Base-by-base conservation (phyloP, 495 filamentous ascomycete genomes). In the Trichoderma reesei region DNA sequence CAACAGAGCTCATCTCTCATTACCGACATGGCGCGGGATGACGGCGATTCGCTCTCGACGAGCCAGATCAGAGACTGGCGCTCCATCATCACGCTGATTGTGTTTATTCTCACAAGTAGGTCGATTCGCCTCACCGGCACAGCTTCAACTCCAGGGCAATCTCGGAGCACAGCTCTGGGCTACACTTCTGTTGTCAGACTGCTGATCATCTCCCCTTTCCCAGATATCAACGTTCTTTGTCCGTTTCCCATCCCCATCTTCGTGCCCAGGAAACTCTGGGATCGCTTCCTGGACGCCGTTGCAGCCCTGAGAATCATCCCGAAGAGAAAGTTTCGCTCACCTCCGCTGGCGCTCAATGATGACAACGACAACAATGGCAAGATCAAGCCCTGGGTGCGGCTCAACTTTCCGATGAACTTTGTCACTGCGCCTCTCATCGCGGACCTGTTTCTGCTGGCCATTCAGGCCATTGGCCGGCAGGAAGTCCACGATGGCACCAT, bases 91-190 rank as follows among this genome's bases (percentile, higher is more conserved):
- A 87, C 85, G 5, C 76, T 88, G 31, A 72, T 88, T 39, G 76
- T 86, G 18, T 88, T 88, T 69, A 75, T 87, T 41, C 18, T 85
- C 51, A 84, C 85, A 5, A 88, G 84, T 87, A 72, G 79, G 85
- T 78, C 42, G 61, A 39, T 48, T 48, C 20, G 44, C 16, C 26
- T 26, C 44, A 18, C n/a, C 16, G n/a, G 44, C 44, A 48, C 44
- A 16, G 38, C 38, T 11, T 39, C 11, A 0, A 39, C 38, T 39
- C 11, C 11, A 3, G 6, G 6, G 11, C 38, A 1, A 39, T 1
- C 38, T 6, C 26, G 26, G 26, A 26, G 26, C 26, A 26, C 26
- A 26, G 26, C 26, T 26, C 26, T 1, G 1, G 26, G 26, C 26
- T 26, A 1, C 26, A 26, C 26, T 26, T 26, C 26, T 1, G 26